Evolutionary conservation across 148 eudicot genomes (phyloP).

Genomic region (Vaccinium darrowii): DNA sequence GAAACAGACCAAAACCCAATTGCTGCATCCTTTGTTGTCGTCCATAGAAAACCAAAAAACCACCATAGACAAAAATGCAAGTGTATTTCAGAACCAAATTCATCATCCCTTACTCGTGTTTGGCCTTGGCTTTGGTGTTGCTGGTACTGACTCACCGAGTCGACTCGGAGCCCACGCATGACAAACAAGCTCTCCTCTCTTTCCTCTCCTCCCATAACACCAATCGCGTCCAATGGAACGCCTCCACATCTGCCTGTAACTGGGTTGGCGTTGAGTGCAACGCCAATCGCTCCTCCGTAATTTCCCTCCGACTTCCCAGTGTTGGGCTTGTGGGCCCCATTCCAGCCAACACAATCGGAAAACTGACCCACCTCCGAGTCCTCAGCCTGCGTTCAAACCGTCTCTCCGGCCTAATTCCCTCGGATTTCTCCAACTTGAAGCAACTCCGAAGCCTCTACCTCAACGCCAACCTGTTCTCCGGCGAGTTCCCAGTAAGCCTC

Average conservation of each 20-base stretch:
- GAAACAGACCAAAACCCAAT: not conserved
- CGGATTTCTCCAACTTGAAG: constrained; percentile 53
- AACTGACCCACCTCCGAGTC: constrained; percentile 37
- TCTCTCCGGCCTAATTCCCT: constrained; percentile 42
- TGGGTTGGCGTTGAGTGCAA: constrained; percentile 85
- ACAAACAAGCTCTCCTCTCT: constrained; percentile 63
- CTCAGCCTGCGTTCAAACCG: constrained; percentile 44
- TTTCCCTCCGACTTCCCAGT: constrained; percentile 60
- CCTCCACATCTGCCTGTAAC: constrained; percentile 49
- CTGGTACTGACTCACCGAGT: constrained; percentile 24
- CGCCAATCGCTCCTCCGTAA: constrained; percentile 36
- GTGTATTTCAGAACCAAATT: not conserved
- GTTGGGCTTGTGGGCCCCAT: constrained; percentile 59
- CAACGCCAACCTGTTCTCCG: constrained; percentile 55
- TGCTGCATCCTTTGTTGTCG: not conserved
- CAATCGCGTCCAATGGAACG: constrained; percentile 57
- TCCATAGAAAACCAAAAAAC: not conserved
- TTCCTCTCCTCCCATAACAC: constrained; percentile 61
- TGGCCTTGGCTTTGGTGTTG: not conserved
- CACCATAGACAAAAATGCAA: not conserved
- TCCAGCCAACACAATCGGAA: constrained; percentile 42
- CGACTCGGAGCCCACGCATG: constrained; percentile 58
- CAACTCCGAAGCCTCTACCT: constrained; percentile 57
- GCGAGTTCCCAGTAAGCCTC: constrained; percentile 62
- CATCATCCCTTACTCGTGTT: not conserved